Base-by-base conservation (phyloP, 164 flowering plant genomes). In the Nelumbo lutea region DNA sequence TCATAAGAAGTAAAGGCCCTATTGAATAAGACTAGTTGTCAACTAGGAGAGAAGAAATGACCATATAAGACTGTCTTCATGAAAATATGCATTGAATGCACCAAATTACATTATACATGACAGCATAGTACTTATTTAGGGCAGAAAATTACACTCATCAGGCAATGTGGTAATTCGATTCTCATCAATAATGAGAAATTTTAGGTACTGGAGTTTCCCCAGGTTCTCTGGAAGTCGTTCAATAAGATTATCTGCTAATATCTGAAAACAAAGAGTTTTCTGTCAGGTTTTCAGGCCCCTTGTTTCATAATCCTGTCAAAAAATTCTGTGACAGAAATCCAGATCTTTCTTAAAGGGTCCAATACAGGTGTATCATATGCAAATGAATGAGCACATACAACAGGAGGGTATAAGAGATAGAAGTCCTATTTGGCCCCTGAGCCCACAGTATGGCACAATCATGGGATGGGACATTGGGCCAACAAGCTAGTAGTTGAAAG, bases 161-260 rank as follows among this genome's bases (percentile, higher is more conserved):
- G 97, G 98, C 82, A 95, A 78, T 67, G 82, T 73, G 63, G 86
- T 79, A 60, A 90, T 66, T 55, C 75, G 86, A 73, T 95, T 95
- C 61, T 83, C 86, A 77, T 91, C 98, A 73, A 95, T 87, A 8
- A 76, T 86, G 77, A 89, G 75, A 65, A 85, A 79, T 81, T 95
- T 95, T 27, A 91, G 66, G 61, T 92, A 84, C 70, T 91, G 90
- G 67, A 91, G 96, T 68, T 89, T 90, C 78, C 96, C 98, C 80
- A 91, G 55, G 80, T 88, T 90, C 72, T 80, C 65, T 40, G 97
- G 98, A 38, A 95, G 85, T 62, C 82, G 82, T 76, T 86, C 88
- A 64, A 95, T 86, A 56, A 84, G 82, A 68, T 95, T 95, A 60
- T 86, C 82, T 44, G 90, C 87, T 69, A 95, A 71, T 8, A 90